Percentiles rank a stretch among this genome's conserved stretches.
phyloP scores from a whole-genome alignment of 805 yeast genomes.

The Nematodospora valgi region DNA sequence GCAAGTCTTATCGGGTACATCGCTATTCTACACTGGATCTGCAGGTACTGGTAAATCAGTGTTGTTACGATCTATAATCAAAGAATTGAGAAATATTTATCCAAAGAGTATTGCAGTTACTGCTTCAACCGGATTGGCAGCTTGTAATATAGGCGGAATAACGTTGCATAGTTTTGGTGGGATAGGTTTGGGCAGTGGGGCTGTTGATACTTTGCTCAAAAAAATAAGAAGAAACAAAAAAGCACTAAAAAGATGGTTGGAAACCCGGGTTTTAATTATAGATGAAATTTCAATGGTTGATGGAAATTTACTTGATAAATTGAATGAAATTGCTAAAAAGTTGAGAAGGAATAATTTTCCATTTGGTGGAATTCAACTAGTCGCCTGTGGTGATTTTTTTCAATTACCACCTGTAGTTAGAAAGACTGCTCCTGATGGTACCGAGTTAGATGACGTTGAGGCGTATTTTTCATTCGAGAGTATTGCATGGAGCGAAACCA shows the following conservation, averaged over 20 bases:
- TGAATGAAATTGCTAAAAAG: conserved; percentile 56
- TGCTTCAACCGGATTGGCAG: conserved; percentile 84
- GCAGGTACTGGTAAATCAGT: conserved; percentile 99
- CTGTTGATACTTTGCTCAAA: conserved; percentile 41
- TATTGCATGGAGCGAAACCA: conserved; percentile 55
- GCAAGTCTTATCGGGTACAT: conserved; percentile 60
- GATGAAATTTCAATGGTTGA: conserved; percentile 85
- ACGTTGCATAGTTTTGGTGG: conserved; percentile 78
- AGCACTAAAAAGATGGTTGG: conserved; percentile 52
- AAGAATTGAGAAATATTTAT: conserved; percentile 44
- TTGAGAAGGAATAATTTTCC: conserved; percentile 48
- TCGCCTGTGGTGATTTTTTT: conserved; percentile 78
- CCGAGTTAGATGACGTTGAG: conserved; percentile 17
- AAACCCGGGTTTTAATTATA: conserved; percentile 56
- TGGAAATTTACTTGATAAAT: conserved; percentile 60
- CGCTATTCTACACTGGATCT: conserved; percentile 90
- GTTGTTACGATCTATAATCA: conserved; percentile 62
- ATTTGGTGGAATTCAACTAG: conserved; percentile 78
- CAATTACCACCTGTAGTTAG: conserved; percentile 73
- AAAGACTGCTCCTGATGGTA: conserved; percentile 23
- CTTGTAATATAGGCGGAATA: conserved; percentile 76
- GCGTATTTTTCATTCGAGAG: conserved; percentile 63
- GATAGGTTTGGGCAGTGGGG: conserved; percentile 66
- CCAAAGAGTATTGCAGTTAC: conserved; percentile 61
- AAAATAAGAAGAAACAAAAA: conserved; percentile 53